phyloP scores from a whole-genome alignment of 352 stramenopile genomes.

The Nothophytophthora sp. region DNA sequence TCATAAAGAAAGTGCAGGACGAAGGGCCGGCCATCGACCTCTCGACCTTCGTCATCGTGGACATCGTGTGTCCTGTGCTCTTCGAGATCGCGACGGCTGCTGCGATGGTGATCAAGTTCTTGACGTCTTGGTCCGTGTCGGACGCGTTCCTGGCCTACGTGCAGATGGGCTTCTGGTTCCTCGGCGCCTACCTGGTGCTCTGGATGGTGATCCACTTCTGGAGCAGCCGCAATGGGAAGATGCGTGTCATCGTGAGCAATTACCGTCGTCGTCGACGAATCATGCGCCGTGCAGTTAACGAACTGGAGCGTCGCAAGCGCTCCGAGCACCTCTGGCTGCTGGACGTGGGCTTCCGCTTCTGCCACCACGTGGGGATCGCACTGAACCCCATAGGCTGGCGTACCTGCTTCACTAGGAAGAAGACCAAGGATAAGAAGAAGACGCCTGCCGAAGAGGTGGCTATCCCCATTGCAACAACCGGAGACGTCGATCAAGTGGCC shows the following conservation, averaged over 20 bases:
- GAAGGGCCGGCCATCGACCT: conserved; percentile 64
- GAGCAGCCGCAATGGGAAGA: conserved; percentile 77
- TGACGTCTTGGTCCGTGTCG: conserved; percentile 54
- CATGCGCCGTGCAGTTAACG: conserved; percentile 49
- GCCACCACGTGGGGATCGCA: conserved; percentile 51
- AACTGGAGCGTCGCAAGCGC: conserved; percentile 61
- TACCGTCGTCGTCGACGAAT: conserved; percentile 65
- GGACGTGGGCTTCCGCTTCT: conserved; percentile 76
- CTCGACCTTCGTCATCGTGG: conserved; percentile 76
- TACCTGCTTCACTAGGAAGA: conserved; percentile 17
- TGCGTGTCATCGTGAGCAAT: conserved; percentile 75
- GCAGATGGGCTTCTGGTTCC: conserved; percentile 64
- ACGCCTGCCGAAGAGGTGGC: conserved; percentile 21
- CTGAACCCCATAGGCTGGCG: conserved; percentile 44
- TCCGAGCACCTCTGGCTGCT: conserved; percentile 71
- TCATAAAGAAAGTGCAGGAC: conserved; percentile 60
- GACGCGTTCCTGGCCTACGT: conserved; percentile 73
- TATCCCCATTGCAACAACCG: conserved; percentile 25
- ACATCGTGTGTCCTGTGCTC: conserved; percentile 71
- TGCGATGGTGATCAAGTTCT: conserved; percentile 51
- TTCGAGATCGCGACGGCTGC: conserved; percentile 66
- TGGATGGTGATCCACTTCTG: conserved; percentile 82
- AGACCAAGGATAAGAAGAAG: conserved; percentile 24
- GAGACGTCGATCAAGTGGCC: conserved; percentile 9
- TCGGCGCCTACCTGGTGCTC: conserved; percentile 57